These are phyloP conservation scores for Stipa capillata DNA, from an alignment of 176 grass and related monocot genomes.

Conservation along the genomic window DNA sequence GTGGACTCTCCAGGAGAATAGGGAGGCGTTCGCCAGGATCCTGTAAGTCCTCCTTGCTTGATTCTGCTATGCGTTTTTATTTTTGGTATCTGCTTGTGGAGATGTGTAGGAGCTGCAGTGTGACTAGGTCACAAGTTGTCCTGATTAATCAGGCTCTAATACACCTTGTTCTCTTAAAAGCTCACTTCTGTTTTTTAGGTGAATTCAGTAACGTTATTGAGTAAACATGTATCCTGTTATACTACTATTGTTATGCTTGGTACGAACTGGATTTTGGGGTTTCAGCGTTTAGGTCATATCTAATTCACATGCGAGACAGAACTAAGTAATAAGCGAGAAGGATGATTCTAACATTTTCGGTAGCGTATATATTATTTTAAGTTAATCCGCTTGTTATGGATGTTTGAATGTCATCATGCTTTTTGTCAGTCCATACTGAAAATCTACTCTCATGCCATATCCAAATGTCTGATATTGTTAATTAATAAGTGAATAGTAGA, in stretches of 20 bases:
- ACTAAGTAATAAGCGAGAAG: background rate
- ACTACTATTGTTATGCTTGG: background rate
- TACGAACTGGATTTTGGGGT: background rate
- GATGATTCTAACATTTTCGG: background rate
- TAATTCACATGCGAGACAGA: background rate
- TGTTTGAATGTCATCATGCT: background rate
- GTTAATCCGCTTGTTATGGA: background rate
- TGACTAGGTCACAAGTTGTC: background rate
- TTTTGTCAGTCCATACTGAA: background rate
- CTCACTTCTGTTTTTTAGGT: background rate
- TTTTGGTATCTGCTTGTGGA: background rate
- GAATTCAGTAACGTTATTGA: background rate
- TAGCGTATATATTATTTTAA: background rate
- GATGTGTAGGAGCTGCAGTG: background rate
- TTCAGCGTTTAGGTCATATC: background rate
- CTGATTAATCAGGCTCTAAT: background rate
- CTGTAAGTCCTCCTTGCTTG: constrained; percentile 33
- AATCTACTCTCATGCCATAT: background rate
- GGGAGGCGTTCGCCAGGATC: constrained; percentile 85
- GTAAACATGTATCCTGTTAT: background rate
- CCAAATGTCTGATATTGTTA: no score
- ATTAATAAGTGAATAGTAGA: background rate
- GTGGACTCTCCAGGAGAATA: constrained; percentile 91
- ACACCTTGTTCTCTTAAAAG: background rate
- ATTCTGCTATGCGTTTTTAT: background rate